Evolutionary conservation across 768 basidiomycete species (phyloP), one percentile per base, ranked within the genome.

Genomic region (Tephrocybe sp.): DNA sequence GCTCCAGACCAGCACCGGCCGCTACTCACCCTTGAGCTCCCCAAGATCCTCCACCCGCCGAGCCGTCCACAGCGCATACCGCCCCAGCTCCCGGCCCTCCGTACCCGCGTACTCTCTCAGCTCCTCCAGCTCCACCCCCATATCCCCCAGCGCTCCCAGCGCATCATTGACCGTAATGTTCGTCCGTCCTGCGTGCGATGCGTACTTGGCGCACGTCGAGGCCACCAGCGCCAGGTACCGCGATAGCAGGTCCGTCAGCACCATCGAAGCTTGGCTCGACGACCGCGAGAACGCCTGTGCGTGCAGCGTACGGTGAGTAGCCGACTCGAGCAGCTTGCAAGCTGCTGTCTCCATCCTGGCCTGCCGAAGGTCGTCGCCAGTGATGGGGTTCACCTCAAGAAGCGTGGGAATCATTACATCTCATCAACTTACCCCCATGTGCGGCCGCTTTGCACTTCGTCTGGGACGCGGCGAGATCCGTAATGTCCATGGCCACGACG

Each of bases 281-380:
- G 90, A 79, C 45, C 88, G 79, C 32, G 86, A 82, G 69, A 93
- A 93, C 55, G 77, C 77, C 57, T 91, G 83, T 0, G 88, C 85
- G 56, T 92, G 89, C 14, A 92, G 76, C 15, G 88, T 86, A 48
- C 83, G 80, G 64, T 84, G 76, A 1, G 81, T 79, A 0, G 79
- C 81, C 3, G 84, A 75, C 68, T 90, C 88, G 53, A 90, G 74
- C 49, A 89, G 65, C 60, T 80, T 85, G 54, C 77, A 71, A 0
- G 81, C 71, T 23, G 78, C 78, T 50, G 66, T 64, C 54, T 86
- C 81, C 83, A 82, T 84, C n/a, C n/a, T n/a, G n/a, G n/a, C n/a
- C n/a, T n/a, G n/a, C n/a, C n/a, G n/a, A n/a, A n/a, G n/a, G 54
- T 48, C 55, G 52, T 37, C 60, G 55, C 50, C 56, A 51, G 49